Evolutionary conservation across 2,329 filamentous ascomycete genomes (phyloP), one percentile per base, ranked within the genome.

Genomic region (Pyrenochaeta sp.): DNA sequence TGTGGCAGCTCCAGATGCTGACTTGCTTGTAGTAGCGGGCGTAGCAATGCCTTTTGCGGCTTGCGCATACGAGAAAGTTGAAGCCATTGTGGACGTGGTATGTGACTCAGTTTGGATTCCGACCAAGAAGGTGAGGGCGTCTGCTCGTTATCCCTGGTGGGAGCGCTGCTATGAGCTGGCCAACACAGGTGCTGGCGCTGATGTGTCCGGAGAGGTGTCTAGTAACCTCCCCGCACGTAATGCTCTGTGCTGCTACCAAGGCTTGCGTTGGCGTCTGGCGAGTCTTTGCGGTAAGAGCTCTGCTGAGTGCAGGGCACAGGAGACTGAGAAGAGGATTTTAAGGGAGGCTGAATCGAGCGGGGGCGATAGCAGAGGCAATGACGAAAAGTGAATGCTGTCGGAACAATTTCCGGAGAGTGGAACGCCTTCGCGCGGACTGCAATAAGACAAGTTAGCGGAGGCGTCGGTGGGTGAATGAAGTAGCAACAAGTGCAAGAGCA

Each of bases 51-150:
- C 92, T 77, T 95, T 95, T 55, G 94, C 94, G 72, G 94, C 94
- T 83, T 97, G 92, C 69, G 94, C 94, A 78, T 98, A 98, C 55
- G 94, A 97, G 75, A 97, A 97, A 30, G 86, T 82, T 36, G 73
- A 60, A 56, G 73, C 68, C 73, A 75, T 75, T 44, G 54, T 60
- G 54, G 45, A 36, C 54, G 36, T 23, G 32, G 21, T 47, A 29
- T 49, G 32, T 54, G 48, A 37, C 30, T 53, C 57, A 47, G 29
- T 23, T 31, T 48, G 31, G 47, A 29, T 31, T 46, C 39, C 31
- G 30, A 48, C 42, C 54, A 45, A 45, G 42, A 37, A 49, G 42
- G 32, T 37, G 49, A 58, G 54, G 47, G 31, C 42, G 51, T 40
- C 60, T 54, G 67, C 59, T 66, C 44, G 51, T 58, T 54, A 58